A percentile compares a stretch with the other conserved stretches of the same genome.
These are phyloP conservation scores for Sporobolomyces roseus DNA, from an alignment of 768 basidiomycete species.

Conservation along the genomic window DNA sequence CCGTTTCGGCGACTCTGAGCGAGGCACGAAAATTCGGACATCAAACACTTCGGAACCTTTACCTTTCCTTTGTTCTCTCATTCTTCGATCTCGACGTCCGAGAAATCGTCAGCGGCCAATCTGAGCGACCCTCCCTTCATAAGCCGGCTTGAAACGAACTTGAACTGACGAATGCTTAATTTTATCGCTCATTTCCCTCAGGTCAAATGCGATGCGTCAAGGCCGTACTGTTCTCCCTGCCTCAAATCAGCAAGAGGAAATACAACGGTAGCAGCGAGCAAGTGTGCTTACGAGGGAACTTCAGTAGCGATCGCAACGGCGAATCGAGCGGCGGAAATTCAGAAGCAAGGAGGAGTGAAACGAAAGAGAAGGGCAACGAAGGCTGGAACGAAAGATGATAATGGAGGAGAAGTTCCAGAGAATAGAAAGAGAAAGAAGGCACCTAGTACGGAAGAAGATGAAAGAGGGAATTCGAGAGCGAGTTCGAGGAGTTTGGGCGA, in stretches of 20 bases:
- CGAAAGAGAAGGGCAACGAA: not conserved
- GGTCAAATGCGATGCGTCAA: conserved; percentile 37
- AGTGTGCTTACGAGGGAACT: conserved; percentile 38
- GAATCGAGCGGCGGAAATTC: conserved; percentile 19
- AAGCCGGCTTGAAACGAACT: no score
- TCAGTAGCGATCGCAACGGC: conserved; percentile 34
- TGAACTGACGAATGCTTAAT: no score
- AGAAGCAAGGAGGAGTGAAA: conserved; percentile 2
- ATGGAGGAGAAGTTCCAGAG: not conserved
- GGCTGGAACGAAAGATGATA: not conserved
- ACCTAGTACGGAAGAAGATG: not conserved
- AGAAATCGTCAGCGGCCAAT: no score
- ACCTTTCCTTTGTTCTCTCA: not conserved
- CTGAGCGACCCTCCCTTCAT: no score
- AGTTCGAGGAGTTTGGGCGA: not conserved
- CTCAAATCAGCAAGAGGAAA: conserved; percentile 34
- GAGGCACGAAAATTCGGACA: no score
- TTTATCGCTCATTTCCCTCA: not conserved
- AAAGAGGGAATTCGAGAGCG: not conserved
- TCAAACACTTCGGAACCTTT: no score
- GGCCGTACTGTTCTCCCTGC: conserved; percentile 33
- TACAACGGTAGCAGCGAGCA: not conserved
- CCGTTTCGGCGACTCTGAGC: not conserved
- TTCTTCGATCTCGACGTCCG: no score
- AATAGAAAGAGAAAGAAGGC: no score